phyloP scores from a whole-genome alignment of 2,329 filamentous ascomycete species.

The Scorias spongiosa region DNA sequence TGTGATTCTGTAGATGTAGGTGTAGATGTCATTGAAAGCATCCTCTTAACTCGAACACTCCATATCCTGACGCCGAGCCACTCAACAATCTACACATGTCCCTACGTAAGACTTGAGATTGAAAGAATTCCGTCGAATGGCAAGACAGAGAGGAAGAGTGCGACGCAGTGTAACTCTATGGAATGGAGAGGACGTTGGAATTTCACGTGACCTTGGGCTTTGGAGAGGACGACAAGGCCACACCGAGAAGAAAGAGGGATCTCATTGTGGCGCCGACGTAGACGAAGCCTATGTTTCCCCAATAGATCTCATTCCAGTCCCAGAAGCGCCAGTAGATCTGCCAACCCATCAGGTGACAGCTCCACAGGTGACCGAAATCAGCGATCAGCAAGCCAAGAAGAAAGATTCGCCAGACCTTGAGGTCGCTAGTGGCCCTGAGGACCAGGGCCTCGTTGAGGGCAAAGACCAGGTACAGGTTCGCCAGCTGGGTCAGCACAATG shows the following conservation, averaged over 20 bases:
- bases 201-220: not conserved
- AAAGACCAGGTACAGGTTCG: conserved; percentile 65
- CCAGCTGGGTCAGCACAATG: conserved; percentile 58
- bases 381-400: conserved; percentile 54
- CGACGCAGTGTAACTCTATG: too few relatives aligned
- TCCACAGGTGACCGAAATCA: conserved; percentile 63
- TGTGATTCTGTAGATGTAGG: too few relatives aligned
- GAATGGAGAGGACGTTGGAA: not conserved
- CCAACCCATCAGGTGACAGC: conserved; percentile 43
- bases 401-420: conserved; percentile 54
- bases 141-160: too few relatives aligned
- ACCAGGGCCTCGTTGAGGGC: conserved; percentile 64
- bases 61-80: too few relatives aligned
- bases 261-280: conserved; percentile 21
- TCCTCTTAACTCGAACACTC: too few relatives aligned
- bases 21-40: too few relatives aligned
- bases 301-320: conserved; percentile 22
- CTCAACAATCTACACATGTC: too few relatives aligned
- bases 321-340: conserved; percentile 29
- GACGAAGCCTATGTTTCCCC: conserved; percentile 23
- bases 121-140: too few relatives aligned
- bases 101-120: too few relatives aligned
- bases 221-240: conserved; percentile 8
- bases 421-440: conserved; percentile 51
- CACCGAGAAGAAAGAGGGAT: conserved; percentile 18